phyloP scores from a whole-genome alignment of 148 eudicot genomes.

The Vaccinium macrocarpon region DNA sequence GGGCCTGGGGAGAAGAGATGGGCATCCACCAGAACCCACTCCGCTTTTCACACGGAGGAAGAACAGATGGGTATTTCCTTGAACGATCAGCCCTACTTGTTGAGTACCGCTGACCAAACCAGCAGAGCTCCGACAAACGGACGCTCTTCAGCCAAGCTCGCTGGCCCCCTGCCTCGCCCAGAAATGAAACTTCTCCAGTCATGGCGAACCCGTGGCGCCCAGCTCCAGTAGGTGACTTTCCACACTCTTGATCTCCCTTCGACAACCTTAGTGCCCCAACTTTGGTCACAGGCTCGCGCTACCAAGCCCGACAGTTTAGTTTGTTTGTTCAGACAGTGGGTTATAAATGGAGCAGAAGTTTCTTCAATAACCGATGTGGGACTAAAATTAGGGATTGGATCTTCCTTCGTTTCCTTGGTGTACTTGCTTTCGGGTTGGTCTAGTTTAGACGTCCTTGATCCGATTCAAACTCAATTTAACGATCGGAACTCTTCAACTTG shows the following conservation, averaged over 20 bases:
- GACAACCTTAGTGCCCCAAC: not conserved
- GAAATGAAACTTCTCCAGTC: not conserved
- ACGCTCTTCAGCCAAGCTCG: not conserved
- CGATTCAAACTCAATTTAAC: not conserved
- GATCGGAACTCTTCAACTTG: not conserved
- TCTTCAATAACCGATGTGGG: not conserved
- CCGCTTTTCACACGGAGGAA: too few relatives aligned
- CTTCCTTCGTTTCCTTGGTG: too few relatives aligned
- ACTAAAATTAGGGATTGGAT: not conserved
- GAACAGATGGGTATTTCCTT: too few relatives aligned
- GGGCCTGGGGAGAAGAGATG: too few relatives aligned
- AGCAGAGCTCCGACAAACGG: not conserved
- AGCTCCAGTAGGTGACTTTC: not conserved
- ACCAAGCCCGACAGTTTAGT: not conserved
- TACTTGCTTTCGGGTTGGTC: not conserved
- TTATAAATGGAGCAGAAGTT: not conserved
- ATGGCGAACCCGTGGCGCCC: not conserved
- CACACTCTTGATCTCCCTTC: not conserved
- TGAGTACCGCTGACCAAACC: not conserved
- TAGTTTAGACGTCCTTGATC: not conserved
- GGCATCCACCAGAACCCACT: too few relatives aligned
- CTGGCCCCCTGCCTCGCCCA: not conserved
- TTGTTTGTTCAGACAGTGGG: rapidly evolving
- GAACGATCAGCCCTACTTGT: not conserved
- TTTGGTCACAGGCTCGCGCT: not conserved